phyloP scores from a whole-genome alignment of 306 rosid species.

The Astragalus glycyphyllos region DNA sequence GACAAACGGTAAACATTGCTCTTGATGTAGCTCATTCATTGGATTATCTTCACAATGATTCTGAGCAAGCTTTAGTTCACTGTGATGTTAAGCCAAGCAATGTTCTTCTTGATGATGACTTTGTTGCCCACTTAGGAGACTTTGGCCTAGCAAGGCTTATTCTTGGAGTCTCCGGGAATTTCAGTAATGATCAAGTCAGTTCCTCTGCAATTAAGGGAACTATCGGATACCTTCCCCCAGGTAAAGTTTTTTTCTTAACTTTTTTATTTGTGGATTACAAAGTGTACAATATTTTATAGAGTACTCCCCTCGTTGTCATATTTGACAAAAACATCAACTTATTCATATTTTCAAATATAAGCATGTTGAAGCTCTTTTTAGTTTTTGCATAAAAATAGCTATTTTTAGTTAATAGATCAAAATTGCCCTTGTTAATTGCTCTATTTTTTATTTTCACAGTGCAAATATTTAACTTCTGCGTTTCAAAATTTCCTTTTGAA shows the following conservation, averaged over 20 bases:
- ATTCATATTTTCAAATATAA: no score
- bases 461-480: no score
- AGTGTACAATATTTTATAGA: no score
- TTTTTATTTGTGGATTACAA: no score
- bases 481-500: no score
- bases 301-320: no score
- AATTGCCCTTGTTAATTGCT: no score
- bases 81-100: slow-evolving; percentile 59
- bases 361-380: no score
- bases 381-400: no score
- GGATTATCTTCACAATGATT: slow-evolving; percentile 50
- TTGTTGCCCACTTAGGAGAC: slow-evolving; percentile 51
- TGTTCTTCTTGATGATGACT: slow-evolving; percentile 45
- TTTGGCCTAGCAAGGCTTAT: slow-evolving; percentile 54
- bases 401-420: no score
- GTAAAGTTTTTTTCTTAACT: slow-evolving; percentile 2
- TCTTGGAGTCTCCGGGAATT: neutral
- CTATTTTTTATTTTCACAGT: no score
- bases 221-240: slow-evolving; percentile 49
- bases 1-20: slow-evolving; percentile 37
- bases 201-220: slow-evolving; percentile 43
- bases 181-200: slow-evolving; percentile 20
- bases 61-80: slow-evolving; percentile 38
- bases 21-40: slow-evolving; percentile 51
- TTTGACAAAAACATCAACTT: no score